Conservation (phyloP, 2,329 filamentous ascomycete genomes). For the Fusarium bulbicola region DNA sequence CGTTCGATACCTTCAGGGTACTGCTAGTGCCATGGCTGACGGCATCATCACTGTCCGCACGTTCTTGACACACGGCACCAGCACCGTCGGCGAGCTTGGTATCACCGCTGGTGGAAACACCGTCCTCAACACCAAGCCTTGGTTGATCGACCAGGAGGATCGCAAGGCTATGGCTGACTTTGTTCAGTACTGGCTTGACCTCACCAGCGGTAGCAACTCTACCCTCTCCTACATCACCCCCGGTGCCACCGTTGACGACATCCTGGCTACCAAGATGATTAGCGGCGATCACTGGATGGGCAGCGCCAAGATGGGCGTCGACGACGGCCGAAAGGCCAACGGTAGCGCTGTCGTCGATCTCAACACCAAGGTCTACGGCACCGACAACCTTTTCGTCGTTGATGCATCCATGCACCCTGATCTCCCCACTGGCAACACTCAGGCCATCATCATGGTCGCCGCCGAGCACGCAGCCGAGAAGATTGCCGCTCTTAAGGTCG, state of each 20-base stretch:
- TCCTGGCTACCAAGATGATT: slow-evolving; percentile 38
- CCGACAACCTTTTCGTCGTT: slow-evolving; percentile 68
- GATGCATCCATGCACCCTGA: slow-evolving; percentile 70
- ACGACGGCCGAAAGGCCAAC: slow-evolving; percentile 55
- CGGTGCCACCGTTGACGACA: slow-evolving; percentile 27
- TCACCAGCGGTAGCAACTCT: slow-evolving; percentile 33
- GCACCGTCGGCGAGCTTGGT: slow-evolving; percentile 37
- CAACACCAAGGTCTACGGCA: slow-evolving; percentile 67
- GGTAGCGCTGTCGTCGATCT: slow-evolving; percentile 65
- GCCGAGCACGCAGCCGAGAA: slow-evolving; percentile 42
- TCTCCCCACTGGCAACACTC: slow-evolving; percentile 41
- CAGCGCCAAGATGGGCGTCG: slow-evolving; percentile 54
- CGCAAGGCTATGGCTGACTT: slow-evolving; percentile 40
- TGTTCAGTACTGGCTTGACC: slow-evolving; percentile 40
- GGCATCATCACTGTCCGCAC: slow-evolving; percentile 37
- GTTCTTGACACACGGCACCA: slow-evolving; percentile 40
- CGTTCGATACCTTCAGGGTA: slow-evolving; percentile 38
- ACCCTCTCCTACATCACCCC: slow-evolving; percentile 36
- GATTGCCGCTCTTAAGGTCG: slow-evolving; percentile 30
- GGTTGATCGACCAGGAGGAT: slow-evolving; percentile 39
- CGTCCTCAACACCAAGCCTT: slow-evolving; percentile 42
- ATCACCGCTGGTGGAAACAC: slow-evolving; percentile 39
- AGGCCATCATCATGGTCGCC: slow-evolving; percentile 43
- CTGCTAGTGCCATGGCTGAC: slow-evolving; percentile 37
- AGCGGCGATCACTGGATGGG: slow-evolving; percentile 43